Percentiles rank a stretch among this genome's conserved stretches.
Evolutionary conservation across 2,329 filamentous ascomycete species (phyloP).

Genomic region (Colletotrichum spaethianum): DNA sequence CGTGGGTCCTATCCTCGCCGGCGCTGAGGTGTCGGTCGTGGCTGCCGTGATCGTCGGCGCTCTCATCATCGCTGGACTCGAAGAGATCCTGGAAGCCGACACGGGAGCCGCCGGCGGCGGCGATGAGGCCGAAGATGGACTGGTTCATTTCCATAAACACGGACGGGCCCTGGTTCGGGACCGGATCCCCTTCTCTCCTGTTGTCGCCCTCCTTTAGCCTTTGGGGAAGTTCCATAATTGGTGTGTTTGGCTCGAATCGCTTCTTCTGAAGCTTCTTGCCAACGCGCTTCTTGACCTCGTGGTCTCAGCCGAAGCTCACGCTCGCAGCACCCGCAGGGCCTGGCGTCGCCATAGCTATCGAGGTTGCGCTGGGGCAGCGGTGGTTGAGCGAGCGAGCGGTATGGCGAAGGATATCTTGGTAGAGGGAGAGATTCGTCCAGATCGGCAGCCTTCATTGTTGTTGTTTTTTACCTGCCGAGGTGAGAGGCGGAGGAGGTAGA

Average conservation of each 20-base stretch:
- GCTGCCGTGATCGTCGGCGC: slow-evolving; percentile 63
- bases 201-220: slow-evolving; percentile 66
- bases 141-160: slow-evolving; percentile 87
- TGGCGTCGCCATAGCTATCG: slow-evolving; percentile 34
- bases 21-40: slow-evolving; percentile 35
- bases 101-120: slow-evolving; percentile 86
- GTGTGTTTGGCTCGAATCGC: slow-evolving; percentile 54
- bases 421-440: neutral
- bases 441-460: neutral
- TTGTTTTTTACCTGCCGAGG: neutral
- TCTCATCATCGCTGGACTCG: slow-evolving; percentile 88
- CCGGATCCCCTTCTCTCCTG: slow-evolving; percentile 62
- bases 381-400: slow-evolving; percentile 4
- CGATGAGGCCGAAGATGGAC: slow-evolving; percentile 93
- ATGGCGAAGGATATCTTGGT: neutral
- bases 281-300: slow-evolving; percentile 55
- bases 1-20: neutral
- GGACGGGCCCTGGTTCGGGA: slow-evolving; percentile 60
- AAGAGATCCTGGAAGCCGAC: slow-evolving; percentile 87
- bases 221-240: slow-evolving; percentile 66
- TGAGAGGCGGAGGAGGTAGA: slow-evolving; percentile 12
- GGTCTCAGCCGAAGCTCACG: slow-evolving; percentile 52
- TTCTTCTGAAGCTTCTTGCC: slow-evolving; percentile 63
- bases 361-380: slow-evolving; percentile 29
- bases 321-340: slow-evolving; percentile 35